Percentiles rank a stretch among this genome's conserved stretches.
Evolutionary conservation across 2,329 filamentous ascomycete species (phyloP).

Genomic region (Saccharata proteae): DNA sequence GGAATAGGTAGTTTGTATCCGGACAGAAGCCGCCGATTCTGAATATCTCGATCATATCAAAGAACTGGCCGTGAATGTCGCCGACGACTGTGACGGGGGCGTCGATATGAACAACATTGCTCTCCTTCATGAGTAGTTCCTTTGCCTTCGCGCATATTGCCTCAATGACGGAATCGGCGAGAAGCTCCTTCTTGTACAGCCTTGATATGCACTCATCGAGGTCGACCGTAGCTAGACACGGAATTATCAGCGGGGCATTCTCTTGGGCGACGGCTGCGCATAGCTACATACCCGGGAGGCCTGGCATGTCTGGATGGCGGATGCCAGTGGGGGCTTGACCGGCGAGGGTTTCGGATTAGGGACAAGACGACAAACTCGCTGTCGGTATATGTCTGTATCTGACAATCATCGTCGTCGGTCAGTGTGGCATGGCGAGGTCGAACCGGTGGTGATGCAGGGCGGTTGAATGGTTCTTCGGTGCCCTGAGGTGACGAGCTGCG

Average conservation of each 20-base stretch:
- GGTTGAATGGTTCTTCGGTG: too few species aligned
- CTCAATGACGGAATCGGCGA: slow-evolving; percentile 96
- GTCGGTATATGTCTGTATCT: slow-evolving; percentile 24
- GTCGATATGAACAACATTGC: slow-evolving; percentile 95
- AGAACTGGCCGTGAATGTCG: slow-evolving; percentile 98
- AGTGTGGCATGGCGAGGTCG: too few species aligned
- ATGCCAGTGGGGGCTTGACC: too few species aligned
- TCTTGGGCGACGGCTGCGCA: background rate
- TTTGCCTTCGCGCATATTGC: slow-evolving; percentile 99
- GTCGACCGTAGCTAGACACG: slow-evolving; percentile 70
- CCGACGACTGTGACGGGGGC: slow-evolving; percentile 95
- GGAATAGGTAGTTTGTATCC: slow-evolving; percentile 95
- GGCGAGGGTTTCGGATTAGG: slow-evolving; percentile 19
- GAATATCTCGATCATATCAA: slow-evolving; percentile 98
- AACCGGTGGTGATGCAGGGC: too few species aligned
- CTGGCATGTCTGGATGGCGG: slow-evolving; percentile 30
- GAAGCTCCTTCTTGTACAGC: slow-evolving; percentile 90
- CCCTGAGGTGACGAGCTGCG: too few species aligned
- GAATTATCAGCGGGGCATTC: slow-evolving; percentile 1
- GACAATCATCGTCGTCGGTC: slow-evolving; percentile 27
- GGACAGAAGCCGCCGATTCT: slow-evolving; percentile 95
- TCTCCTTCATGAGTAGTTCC: slow-evolving; percentile 98
- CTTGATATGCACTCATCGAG: slow-evolving; percentile 97
- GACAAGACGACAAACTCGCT: slow-evolving; percentile 18
- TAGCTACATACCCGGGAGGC: slow-evolving; percentile 34